These are phyloP conservation scores for Podila horticola DNA, from an alignment of 192 early-diverging fungal species.

Conservation along the genomic window DNA sequence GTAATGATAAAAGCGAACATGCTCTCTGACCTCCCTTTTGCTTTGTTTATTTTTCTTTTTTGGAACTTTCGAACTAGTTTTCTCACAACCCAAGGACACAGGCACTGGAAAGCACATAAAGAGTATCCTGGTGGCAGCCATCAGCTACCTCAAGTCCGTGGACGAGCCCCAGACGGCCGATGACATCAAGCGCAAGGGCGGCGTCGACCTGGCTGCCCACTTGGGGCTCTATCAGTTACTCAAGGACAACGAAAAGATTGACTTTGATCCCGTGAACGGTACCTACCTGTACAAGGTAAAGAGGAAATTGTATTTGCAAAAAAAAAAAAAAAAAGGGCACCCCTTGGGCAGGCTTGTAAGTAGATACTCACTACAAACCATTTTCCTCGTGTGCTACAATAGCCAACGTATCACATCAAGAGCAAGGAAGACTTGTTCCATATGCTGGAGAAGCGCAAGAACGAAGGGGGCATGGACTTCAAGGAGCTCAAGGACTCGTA, in stretches of 20 bases:
- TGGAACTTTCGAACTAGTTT: conserved; percentile 33
- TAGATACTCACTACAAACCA: neutral
- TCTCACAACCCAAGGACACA: conserved; percentile 67
- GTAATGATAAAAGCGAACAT: neutral
- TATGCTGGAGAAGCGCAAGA: conserved; percentile 68
- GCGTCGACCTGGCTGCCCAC: conserved; percentile 66
- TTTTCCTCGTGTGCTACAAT: conserved; percentile 8
- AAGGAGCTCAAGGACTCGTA: conserved; percentile 83
- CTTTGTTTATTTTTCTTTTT: conserved; percentile 2
- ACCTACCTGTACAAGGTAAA: conserved; percentile 78
- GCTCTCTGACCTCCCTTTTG: neutral
- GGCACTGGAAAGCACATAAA: conserved; percentile 62
- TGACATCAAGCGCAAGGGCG: conserved; percentile 63
- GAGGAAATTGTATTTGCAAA: neutral
- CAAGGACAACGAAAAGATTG: conserved; percentile 71
- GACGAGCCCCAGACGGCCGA: conserved; percentile 69
- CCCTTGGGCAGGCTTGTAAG: neutral
- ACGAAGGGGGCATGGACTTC: conserved; percentile 75
- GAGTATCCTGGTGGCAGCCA: conserved; percentile 64
- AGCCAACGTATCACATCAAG: conserved; percentile 77
- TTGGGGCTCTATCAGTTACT: conserved; percentile 65
- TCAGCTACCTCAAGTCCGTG: conserved; percentile 64
- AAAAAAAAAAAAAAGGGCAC: neutral
- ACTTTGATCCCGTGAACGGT: conserved; percentile 60
- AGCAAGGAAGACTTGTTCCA: conserved; percentile 76